Evolutionary conservation across 2,329 filamentous ascomycete genomes (phyloP).

Genomic region (Alternaria angustiovoidea): DNA sequence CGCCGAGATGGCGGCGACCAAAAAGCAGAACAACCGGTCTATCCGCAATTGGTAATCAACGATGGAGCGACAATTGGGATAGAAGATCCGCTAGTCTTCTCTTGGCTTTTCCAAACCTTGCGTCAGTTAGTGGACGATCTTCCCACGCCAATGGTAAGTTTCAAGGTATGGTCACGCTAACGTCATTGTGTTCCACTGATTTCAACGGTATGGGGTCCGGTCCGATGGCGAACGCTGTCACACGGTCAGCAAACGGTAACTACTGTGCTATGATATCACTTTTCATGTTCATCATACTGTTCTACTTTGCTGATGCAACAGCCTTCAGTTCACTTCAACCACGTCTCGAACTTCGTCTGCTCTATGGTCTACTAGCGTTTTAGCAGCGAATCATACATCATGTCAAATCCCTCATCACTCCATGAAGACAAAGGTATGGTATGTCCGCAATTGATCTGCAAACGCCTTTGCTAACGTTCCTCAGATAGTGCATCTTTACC

Average conservation of each 20-base stretch:
- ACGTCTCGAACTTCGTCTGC: not conserved
- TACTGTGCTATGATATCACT: conserved; percentile 17
- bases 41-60: not conserved
- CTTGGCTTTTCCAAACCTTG: not conserved
- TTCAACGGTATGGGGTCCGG: conserved; percentile 1
- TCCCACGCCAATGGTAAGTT: not conserved
- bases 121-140: not conserved
- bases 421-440: conserved; percentile 19
- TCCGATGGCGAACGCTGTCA: not conserved
- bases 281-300: not conserved
- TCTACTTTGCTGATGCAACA: not conserved
- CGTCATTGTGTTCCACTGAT: conserved; percentile 10
- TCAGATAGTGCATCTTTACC: conserved; percentile 9
- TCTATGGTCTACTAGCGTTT: not conserved
- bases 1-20: conserved; percentile 4
- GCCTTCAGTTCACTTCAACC: not conserved
- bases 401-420: conserved; percentile 19
- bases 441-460: not conserved
- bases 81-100: conserved; percentile 1
- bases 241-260: not conserved
- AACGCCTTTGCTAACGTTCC: not conserved
- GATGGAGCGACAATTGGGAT: not conserved
- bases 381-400: conserved; percentile 2
- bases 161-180: conserved; percentile 11
- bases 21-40: not conserved